Evolutionary conservation across 2,329 filamentous ascomycete genomes (phyloP).

Genomic region (Aspergillus cejpii): DNA sequence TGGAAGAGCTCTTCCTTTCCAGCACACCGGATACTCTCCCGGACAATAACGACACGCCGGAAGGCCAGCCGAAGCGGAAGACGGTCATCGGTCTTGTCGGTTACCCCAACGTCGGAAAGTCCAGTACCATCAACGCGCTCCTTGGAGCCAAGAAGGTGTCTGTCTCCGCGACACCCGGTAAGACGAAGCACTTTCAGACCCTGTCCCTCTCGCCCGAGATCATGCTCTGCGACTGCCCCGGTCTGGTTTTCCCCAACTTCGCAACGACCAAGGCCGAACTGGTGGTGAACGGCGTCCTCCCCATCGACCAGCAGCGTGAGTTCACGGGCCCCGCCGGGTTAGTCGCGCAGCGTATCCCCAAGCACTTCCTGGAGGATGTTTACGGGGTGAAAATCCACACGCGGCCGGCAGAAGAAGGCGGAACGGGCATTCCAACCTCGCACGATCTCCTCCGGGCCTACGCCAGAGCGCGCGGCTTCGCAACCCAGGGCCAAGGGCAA

Average conservation of each 20-base stretch:
- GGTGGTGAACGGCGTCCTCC: constrained; percentile 88
- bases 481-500: constrained; percentile 79
- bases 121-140: constrained; percentile 97
- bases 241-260: constrained; percentile 97
- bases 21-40: constrained; percentile 56
- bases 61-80: constrained; percentile 51
- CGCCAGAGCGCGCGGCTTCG: constrained; percentile 81
- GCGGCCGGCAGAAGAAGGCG: constrained; percentile 80
- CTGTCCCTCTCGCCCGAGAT: constrained; percentile 87
- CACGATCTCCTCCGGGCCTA: constrained; percentile 81
- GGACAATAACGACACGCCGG: constrained; percentile 40
- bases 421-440: constrained; percentile 76
- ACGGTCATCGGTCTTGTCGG: constrained; percentile 89
- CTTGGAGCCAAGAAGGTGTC: constrained; percentile 98
- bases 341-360: constrained; percentile 77
- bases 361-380: constrained; percentile 79
- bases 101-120: constrained; percentile 98
- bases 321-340: constrained; percentile 80
- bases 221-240: constrained; percentile 92
- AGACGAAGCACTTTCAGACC: constrained; percentile 99
- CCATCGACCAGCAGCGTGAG: constrained; percentile 93
- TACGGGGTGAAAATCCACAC: constrained; percentile 88
- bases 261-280: constrained; percentile 93
- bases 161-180: constrained; percentile 92
- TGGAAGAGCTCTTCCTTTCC: constrained; percentile 79